Evolutionary conservation across 331 rosid genomes (phyloP).

Genomic region (Malus hybrid): DNA sequence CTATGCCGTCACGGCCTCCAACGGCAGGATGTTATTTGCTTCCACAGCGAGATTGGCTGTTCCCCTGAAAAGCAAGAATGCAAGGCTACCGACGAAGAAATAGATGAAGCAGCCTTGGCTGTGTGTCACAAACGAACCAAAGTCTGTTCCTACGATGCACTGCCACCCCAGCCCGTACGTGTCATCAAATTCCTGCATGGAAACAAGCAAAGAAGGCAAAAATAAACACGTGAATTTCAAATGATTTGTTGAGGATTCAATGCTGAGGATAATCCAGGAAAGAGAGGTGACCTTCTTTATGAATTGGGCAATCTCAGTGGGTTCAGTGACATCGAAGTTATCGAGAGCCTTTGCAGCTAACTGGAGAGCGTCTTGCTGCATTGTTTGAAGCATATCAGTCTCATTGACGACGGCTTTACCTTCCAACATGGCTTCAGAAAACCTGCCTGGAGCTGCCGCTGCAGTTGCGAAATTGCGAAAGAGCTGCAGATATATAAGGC

Average conservation of each 20-base stretch:
- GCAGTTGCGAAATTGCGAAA: not conserved
- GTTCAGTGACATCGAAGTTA: conserved; percentile 58
- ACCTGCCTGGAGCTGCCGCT: not conserved
- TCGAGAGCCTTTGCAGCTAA: conserved; percentile 73
- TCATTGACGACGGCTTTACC: conserved; percentile 79
- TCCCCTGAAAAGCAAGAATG: conserved; percentile 68
- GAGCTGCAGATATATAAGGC: not conserved
- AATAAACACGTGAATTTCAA: not conserved
- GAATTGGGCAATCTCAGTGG: conserved; percentile 69
- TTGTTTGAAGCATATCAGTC: conserved; percentile 69
- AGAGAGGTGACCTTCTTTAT: conserved; percentile 48
- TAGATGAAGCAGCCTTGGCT: conserved; percentile 64
- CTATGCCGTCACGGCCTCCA: conserved; percentile 30
- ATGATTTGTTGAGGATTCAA: not conserved
- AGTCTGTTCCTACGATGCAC: conserved; percentile 84
- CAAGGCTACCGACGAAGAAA: conserved; percentile 60
- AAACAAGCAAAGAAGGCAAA: not conserved
- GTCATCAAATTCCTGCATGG: conserved; percentile 61
- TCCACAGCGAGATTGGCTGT: conserved; percentile 31
- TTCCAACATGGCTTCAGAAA: conserved; percentile 48
- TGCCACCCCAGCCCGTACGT: conserved; percentile 74
- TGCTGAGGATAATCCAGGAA: not conserved
- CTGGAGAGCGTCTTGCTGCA: conserved; percentile 68
- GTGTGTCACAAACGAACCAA: conserved; percentile 84
- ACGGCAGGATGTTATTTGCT: conserved; percentile 24